Base-by-base conservation (phyloP, 768 basidiomycete genomes). In the Auricularia cornea region DNA sequence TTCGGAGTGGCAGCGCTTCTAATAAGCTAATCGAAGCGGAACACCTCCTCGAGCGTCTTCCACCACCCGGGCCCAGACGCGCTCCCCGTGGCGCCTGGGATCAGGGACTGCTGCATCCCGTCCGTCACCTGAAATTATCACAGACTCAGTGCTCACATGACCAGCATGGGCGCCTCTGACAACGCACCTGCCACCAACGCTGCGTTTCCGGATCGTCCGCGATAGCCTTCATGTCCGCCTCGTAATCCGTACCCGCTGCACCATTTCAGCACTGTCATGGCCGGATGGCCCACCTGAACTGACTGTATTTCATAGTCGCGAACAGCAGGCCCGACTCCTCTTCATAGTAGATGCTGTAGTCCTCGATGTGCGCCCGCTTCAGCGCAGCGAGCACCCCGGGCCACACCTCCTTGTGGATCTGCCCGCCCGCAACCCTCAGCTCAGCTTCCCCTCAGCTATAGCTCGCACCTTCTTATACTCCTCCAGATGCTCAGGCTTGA, bases 81-180 rank as follows among this genome's bases (percentile, higher is more conserved):
- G 65, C 88, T 90, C 18, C 89, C 89, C 4, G 77, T 78, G 3
- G 89, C 89, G 41, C 83, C 88, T 3, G 82, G 78, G n/a, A 85
- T 78, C 51, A 91, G 83, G 68, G 84, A 88, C 72, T 87, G 83
- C 73, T 92, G 90, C 89, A 92, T 89, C 3, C 69, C 76, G 71
- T 90, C 90, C 0, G 88, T 91, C 54, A 57, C 16, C 54, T 57
- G 35, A 8, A 8, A 38, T 14, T 14, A 38, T 8, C 35, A 38
- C 35, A 38, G 35, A 57, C 26, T n/a, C 28, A 52, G 30, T 28
- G 18, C 16, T 10, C 54, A 29, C 28, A 10, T 23, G 51, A 10
- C 26, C 12, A 26, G 26, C 28, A 29, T 28, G 28, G 28, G 6
- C 16, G 54, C 54, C 16, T 6, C 6, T n/a, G 28, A 8, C 8